Percentiles rank a stretch among this genome's conserved stretches.
Conservation (phyloP, 495 filamentous ascomycete genomes). For the Xylaria longipes region DNA sequence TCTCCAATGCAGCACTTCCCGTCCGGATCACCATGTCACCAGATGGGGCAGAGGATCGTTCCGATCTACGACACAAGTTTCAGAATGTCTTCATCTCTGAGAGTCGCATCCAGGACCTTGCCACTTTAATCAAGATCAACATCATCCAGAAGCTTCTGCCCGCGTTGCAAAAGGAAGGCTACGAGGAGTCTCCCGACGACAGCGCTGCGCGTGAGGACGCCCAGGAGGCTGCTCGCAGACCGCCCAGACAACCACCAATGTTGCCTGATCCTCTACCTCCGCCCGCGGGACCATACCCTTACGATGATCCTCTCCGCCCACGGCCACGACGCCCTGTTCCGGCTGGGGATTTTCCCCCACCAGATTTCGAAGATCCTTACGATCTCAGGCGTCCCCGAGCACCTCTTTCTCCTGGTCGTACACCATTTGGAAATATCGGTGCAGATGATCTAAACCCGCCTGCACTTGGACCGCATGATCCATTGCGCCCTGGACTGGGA, state of each 20-base stretch:
- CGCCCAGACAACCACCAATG: constrained; percentile 35
- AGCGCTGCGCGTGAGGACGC: constrained; percentile 40
- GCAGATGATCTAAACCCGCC: constrained; percentile 86
- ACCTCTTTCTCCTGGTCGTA: constrained; percentile 52
- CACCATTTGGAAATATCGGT: constrained; percentile 69
- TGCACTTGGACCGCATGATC: constrained; percentile 85
- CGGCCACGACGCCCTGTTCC: constrained; percentile 71
- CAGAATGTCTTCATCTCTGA: constrained; percentile 75
- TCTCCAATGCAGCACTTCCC: constrained; percentile 60
- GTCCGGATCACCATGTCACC: constrained; percentile 51
- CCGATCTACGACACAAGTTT: constrained; percentile 53
- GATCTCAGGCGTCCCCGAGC: constrained; percentile 76
- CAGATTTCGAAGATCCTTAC: constrained; percentile 93
- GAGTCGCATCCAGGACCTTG: constrained; percentile 70
- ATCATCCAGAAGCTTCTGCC: constrained; percentile 84
- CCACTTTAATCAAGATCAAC: constrained; percentile 70
- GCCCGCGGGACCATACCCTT: constrained; percentile 68
- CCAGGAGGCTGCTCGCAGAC: constrained; percentile 54
- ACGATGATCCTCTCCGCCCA: constrained; percentile 61
- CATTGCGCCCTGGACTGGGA: constrained; percentile 69
- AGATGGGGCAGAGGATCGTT: constrained; percentile 50
- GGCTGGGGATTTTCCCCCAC: constrained; percentile 79
- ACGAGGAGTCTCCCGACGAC: constrained; percentile 63
- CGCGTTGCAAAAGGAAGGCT: constrained; percentile 74
- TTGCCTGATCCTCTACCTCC: constrained; percentile 36